Base-by-base conservation (phyloP, 1,284 basidiomycete species). In the Microbotryomycetes sp. region DNA sequence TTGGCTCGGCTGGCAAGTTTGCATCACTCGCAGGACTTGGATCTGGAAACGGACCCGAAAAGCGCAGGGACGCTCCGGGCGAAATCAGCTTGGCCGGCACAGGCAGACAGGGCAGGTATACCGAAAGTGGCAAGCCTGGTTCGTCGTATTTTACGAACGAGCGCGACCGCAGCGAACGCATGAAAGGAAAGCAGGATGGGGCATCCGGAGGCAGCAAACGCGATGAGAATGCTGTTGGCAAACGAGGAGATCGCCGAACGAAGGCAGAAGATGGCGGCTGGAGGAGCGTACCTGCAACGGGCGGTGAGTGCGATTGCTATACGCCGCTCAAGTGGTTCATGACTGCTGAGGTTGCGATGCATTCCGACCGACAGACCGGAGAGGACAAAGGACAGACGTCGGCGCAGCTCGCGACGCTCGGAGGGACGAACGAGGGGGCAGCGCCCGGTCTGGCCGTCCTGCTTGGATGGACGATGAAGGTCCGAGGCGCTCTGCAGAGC, bases 231-330 rank as follows among this genome's bases (percentile, higher is more conserved):
- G 52, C 31, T 24, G 50, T 27, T 18, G 13, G 4, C 16, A 31
- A 51, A 15, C 26, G 29, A 41, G 56, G 56, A 16, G 63, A 67
- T 4, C 45, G 60, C 27, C 35, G 66, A 26, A n/a, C n/a, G n/a
- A n/a, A n/a, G n/a, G 62, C 63, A 3, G 63, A 65, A 18, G 66
- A 67, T 28, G 66, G 66, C 4, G 66, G 66, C 2, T 67, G 66
- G 66, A 50, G 66, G 47, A 65, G 59, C 35, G 66, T 65, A 3
- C 62, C 62, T 6, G 50, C 24, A 9, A 6, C n/a, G 28, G 29
- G 11, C 23, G 50, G 50, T 52, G 24, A 29, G 50, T 26, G 21
- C 7, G 18, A 18, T 18, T 48, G 46, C 2, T 13, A 21, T 26
- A 48, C 21, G 2, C n/a, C n/a, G n/a, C n/a, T n/a, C n/a, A n/a